Percentiles rank a stretch among this genome's conserved stretches.
phyloP scores from a whole-genome alignment of 2,329 filamentous ascomycete genomes.

The Stagonosporopsis cucurbitacearum region DNA sequence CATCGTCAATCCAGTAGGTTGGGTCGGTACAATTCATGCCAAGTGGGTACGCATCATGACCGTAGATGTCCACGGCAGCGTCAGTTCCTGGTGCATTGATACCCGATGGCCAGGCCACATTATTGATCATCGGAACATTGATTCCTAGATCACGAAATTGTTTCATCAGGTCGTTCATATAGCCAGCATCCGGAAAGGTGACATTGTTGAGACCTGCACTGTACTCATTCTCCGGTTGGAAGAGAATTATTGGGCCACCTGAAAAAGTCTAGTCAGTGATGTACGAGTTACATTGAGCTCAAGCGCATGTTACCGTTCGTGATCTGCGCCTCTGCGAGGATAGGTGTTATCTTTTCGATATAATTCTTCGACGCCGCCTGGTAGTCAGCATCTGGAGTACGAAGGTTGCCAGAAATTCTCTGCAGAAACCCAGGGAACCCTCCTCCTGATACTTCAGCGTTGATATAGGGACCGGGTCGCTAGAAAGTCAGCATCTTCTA shows the following conservation, averaged over 20 bases:
- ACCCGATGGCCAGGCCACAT: constrained; percentile 66
- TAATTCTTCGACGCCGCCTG: constrained; percentile 67
- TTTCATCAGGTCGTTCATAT: constrained; percentile 72
- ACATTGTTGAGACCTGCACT: constrained; percentile 57
- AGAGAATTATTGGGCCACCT: constrained; percentile 72
- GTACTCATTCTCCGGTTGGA: constrained; percentile 84
- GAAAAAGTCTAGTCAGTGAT: background rate
- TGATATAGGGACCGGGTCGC: constrained; percentile 72
- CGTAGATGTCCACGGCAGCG: constrained; percentile 67
- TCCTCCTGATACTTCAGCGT: constrained; percentile 76
- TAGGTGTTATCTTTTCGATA: constrained; percentile 61
- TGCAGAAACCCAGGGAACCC: constrained; percentile 81
- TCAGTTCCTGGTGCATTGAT: constrained; percentile 66
- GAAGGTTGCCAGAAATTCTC: constrained; percentile 65
- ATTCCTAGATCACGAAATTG: constrained; percentile 71
- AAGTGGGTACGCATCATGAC: constrained; percentile 68
- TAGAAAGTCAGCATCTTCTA: background rate
- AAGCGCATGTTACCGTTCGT: constrained; percentile 64
- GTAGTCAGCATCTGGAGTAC: constrained; percentile 67
- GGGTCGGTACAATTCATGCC: constrained; percentile 66
- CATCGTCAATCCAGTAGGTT: constrained; percentile 62
- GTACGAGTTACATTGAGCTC: background rate
- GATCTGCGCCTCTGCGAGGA: constrained; percentile 78
- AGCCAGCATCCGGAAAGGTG: constrained; percentile 67
- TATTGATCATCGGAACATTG: constrained; percentile 74